phyloP scores from a whole-genome alignment of 2,329 filamentous ascomycete genomes.

The Fusarium burgessii region DNA sequence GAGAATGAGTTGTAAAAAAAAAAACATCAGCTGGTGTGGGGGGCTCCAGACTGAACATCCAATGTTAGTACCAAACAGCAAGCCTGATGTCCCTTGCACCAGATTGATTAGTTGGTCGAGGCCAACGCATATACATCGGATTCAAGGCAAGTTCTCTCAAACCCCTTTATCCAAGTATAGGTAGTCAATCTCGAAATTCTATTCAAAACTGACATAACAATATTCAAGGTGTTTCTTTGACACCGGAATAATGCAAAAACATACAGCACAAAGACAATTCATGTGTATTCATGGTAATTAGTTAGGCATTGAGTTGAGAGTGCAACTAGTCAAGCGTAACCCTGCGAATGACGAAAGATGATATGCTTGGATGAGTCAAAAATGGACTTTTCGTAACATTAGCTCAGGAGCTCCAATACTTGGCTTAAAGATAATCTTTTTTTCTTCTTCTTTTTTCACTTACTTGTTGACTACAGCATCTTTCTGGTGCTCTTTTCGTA shows the following conservation, averaged over 20 bases:
- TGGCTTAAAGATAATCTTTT: not conserved
- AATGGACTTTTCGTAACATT: not conserved
- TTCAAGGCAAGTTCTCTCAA: not conserved
- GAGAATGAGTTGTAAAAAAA: constrained; percentile 24
- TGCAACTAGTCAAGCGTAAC: not conserved
- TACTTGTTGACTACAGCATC: not conserved
- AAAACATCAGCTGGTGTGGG: constrained; percentile 29
- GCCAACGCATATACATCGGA: not conserved
- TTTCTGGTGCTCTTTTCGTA: not conserved
- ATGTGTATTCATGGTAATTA: not conserved
- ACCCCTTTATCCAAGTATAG: not conserved
- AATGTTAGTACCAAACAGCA: not conserved
- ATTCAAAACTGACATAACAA: not conserved
- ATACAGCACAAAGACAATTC: not conserved
- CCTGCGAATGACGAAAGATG: not conserved
- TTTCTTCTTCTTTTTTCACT: not conserved
- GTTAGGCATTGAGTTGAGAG: not conserved
- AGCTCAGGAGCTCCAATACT: not conserved
- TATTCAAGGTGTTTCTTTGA: not conserved
- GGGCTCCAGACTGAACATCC: constrained; percentile 1
- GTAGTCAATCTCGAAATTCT: not conserved
- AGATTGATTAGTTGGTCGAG: not conserved
- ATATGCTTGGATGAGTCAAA: not conserved
- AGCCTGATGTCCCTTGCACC: not conserved
- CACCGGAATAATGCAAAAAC: not conserved